Evolutionary conservation across 768 basidiomycete species (phyloP).

Genomic region (Tricholoma sp.): DNA sequence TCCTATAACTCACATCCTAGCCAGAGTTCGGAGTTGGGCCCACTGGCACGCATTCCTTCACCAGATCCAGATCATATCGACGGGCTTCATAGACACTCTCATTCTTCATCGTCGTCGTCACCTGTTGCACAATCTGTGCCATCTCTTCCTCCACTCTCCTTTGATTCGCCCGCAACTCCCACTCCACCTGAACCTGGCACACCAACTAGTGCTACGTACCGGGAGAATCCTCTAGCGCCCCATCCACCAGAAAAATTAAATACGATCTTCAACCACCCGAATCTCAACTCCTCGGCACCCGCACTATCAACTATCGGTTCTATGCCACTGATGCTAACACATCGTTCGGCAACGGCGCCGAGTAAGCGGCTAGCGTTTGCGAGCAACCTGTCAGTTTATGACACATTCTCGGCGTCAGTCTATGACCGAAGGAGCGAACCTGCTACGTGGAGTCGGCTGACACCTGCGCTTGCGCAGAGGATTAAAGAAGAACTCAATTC

Average conservation of each 20-base stretch:
- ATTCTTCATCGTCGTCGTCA: conserved; percentile 40
- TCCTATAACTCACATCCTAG: conserved; percentile 65
- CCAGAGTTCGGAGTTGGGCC: conserved; percentile 53
- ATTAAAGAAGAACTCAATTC: conserved; percentile 99
- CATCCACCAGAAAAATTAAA: conserved; percentile 39
- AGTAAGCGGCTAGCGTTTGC: conserved; percentile 83
- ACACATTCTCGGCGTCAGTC: conserved; percentile 87
- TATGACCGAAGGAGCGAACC: conserved; percentile 96
- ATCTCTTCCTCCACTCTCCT: conserved; percentile 46
- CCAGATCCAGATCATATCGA: conserved; percentile 86
- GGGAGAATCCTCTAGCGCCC: conserved; percentile 24
- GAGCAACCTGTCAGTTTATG: conserved; percentile 88
- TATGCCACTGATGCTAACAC: conserved; percentile 50
- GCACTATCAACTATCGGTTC: conserved; percentile 59
- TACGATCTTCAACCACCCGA: conserved; percentile 77
- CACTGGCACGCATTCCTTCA: conserved; percentile 76
- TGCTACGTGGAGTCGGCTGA: conserved; percentile 94
- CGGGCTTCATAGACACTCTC: conserved; percentile 70
- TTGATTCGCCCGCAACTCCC: conserved; percentile 39
- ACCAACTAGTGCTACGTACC: conserved; percentile 21
- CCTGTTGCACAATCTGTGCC: conserved; percentile 10
- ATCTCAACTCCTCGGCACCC: conserved; percentile 84
- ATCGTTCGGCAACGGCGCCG: conserved; percentile 67
- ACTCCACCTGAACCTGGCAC: conserved; percentile 38
- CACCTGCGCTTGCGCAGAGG: conserved; percentile 89